Percentiles rank a stretch among this genome's conserved stretches.
These are phyloP conservation scores for Fusarium sp. DNA, from an alignment of 2,329 filamentous ascomycete species.

Conservation along the genomic window DNA sequence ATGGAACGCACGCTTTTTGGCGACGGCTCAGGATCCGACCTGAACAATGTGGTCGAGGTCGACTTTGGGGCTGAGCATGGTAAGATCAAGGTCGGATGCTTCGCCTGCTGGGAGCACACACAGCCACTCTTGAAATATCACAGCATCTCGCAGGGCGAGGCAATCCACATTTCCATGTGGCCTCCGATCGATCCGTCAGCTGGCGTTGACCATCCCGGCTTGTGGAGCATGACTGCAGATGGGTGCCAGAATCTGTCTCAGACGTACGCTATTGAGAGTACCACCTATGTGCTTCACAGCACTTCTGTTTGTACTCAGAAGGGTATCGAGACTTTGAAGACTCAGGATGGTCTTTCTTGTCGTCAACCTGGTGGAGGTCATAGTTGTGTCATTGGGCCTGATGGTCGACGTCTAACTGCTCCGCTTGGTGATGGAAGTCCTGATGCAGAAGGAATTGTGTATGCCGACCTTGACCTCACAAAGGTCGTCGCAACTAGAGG, in stretches of 20 bases:
- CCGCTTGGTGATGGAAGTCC: constrained; percentile 25
- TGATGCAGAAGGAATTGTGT: constrained; percentile 56
- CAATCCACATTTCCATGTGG: constrained; percentile 60
- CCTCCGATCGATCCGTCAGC: constrained; percentile 45
- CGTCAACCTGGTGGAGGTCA: constrained; percentile 36
- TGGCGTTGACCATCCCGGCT: constrained; percentile 34
- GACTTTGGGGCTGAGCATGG: constrained; percentile 46
- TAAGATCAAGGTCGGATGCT: constrained; percentile 51
- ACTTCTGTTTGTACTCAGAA: constrained; percentile 49
- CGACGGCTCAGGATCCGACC: constrained; percentile 51
- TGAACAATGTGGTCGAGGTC: constrained; percentile 52
- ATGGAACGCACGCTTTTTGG: constrained; percentile 61
- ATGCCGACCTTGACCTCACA: constrained; percentile 58
- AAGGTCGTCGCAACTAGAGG: constrained; percentile 51
- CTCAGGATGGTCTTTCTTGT: constrained; percentile 46
- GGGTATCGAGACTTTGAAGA: constrained; percentile 54
- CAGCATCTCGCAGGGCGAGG: constrained; percentile 53
- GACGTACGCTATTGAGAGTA: constrained; percentile 64
- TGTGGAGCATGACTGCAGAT: constrained; percentile 46
- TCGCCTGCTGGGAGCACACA: constrained; percentile 61
- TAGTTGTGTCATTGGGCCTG: constrained; percentile 37
- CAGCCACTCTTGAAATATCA: constrained; percentile 60
- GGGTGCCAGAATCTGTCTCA: constrained; percentile 57
- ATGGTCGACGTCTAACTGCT: constrained; percentile 33
- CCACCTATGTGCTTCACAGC: constrained; percentile 58